Conservation (phyloP, 495 filamentous ascomycete genomes). For the Tuber borchii region DNA sequence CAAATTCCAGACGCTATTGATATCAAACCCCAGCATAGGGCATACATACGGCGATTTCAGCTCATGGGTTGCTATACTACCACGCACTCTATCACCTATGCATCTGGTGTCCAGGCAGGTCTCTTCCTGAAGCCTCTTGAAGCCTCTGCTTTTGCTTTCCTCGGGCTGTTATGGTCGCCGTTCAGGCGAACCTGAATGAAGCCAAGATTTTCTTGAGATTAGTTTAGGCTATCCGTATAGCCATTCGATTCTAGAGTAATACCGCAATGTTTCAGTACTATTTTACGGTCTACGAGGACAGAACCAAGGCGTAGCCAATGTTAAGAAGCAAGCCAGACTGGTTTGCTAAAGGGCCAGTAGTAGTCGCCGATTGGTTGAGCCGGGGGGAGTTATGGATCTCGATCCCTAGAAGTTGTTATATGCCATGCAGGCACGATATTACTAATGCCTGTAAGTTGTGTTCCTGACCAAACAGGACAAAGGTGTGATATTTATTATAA, state of each 20-base stretch:
- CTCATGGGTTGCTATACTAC: background rate
- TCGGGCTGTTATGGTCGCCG: background rate
- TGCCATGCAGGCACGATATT: background rate
- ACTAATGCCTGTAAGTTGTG: background rate
- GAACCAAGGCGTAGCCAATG: background rate
- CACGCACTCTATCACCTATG: background rate
- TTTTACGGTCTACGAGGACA: background rate
- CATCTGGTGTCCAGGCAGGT: background rate
- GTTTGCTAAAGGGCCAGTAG: background rate
- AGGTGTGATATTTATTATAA: background rate
- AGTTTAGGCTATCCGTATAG: background rate
- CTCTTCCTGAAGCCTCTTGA: background rate
- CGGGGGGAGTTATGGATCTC: background rate
- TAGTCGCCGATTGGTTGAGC: background rate
- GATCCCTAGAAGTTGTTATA: background rate
- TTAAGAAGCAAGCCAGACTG: background rate
- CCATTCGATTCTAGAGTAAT: background rate
- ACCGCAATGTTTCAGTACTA: background rate
- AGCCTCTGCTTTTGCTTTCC: background rate
- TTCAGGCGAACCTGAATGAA: background rate
- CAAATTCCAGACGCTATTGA: background rate
- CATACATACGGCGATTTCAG: background rate
- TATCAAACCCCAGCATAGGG: background rate
- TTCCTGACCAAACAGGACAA: background rate
- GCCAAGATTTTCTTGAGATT: background rate